These are phyloP conservation scores for Kalaharituber pfeilii DNA, from an alignment of 2,329 filamentous ascomycete species.

Conservation along the genomic window DNA sequence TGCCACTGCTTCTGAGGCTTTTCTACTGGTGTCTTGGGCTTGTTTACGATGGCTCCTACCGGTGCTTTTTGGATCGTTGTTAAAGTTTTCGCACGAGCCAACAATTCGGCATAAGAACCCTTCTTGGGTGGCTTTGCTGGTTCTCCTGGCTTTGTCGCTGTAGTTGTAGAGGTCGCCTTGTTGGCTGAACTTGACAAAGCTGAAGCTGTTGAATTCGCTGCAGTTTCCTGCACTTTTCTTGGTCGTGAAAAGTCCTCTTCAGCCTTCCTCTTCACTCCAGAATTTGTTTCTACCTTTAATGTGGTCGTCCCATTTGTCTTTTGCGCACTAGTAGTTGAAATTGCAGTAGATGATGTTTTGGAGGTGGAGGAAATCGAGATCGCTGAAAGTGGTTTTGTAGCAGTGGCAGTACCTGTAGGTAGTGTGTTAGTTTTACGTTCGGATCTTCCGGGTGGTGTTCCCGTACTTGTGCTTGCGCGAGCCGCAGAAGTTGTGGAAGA, in stretches of 20 bases:
- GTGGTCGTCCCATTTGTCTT: too few species aligned
- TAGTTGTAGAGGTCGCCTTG: constrained; percentile 1
- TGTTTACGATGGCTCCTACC: constrained; percentile 15
- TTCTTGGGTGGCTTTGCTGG: constrained; percentile 12
- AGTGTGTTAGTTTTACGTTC: too few species aligned
- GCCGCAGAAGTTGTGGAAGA: too few species aligned
- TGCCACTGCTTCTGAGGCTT: constrained; percentile 17
- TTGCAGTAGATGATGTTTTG: too few species aligned
- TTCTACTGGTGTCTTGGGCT: constrained; percentile 11
- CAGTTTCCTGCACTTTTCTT: not conserved
- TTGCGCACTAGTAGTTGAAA: too few species aligned
- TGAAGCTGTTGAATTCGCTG: not conserved
- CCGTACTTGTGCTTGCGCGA: too few species aligned
- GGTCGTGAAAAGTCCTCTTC: constrained; percentile 2
- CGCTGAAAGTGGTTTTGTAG: not conserved
- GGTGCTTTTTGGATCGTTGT: constrained; percentile 13
- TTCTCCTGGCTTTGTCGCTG: constrained; percentile 4
- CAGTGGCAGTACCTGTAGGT: too few species aligned
- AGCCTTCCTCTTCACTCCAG: constrained; percentile 7
- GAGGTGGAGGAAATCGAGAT: too few species aligned
- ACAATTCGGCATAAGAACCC: constrained; percentile 10
- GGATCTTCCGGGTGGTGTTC: too few species aligned
- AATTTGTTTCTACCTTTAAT: too few species aligned
- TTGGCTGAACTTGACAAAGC: not conserved
- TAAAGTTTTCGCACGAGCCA: constrained; percentile 14